Base-by-base conservation (phyloP, 352 stramenopile species). In the Phytophthora quininea region DNA sequence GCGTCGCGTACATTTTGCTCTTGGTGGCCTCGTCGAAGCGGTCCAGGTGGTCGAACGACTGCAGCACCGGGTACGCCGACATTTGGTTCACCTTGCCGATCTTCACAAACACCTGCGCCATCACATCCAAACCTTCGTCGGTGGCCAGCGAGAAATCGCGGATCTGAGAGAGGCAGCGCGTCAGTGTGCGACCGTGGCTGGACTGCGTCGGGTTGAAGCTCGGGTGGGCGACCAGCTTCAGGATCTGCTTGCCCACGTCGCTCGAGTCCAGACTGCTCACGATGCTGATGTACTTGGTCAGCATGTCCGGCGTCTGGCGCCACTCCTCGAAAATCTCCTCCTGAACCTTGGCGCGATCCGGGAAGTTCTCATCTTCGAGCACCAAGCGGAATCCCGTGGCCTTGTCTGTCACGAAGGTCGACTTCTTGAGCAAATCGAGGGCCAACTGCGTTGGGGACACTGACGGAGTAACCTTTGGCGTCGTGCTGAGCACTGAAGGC, bases 81-180 rank as follows among this genome's bases (percentile, higher is more conserved):
- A 92, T 93, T 61, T 95, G 82, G 75, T 93, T 95, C 58, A 92
- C 79, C 71, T 93, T 95, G 54, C 85, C 87, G 29, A 47, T 24
- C 40, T 47, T 91, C 10, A 69, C 71, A 64, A 95, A 95, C 52
- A 80, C 76, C 37, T 93, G 64, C 1, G 75, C 68, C 80, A 92
- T 88, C 24, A 95, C 68, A 10, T 91, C 80, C 3, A 92, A 72
- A 40, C 85, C 85, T 58, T 93, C 87, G 31, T 92, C 84, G 10
- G 87, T 95, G 10, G 84, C 69, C 24, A 95, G 52, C 27, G 85
- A 91, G 54, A 86, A 90, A 53, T 92, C 77, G 38, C 86, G 84
- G 50, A 90, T 92, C 59, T 92, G 85, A 37, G 81, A 90, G 14
- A 93, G 71, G 32, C 69, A 77, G 19, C 87, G 82, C 42, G 81